Base-by-base conservation (phyloP, 2,329 filamentous ascomycete species). In the Byssoonygena ceratinophila region DNA sequence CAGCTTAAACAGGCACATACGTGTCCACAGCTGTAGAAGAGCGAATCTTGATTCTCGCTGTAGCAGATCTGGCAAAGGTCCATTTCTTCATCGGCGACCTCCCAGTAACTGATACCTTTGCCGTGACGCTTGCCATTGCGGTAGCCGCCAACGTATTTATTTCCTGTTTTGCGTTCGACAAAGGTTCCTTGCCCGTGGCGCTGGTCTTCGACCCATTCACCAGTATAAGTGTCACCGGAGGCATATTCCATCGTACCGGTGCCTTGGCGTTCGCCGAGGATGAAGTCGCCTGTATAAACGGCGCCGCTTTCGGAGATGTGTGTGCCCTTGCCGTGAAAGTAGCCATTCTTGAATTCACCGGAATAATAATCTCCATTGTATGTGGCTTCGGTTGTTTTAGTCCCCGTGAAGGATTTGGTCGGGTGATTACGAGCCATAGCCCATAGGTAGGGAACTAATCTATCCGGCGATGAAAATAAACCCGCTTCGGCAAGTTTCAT, bases 1-100 rank as follows among this genome's bases (percentile, higher is more conserved):
- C 80, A 83, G n/a, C 67, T 68, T 53, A 78, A 66, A 57, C 80
- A 83, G 2, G 79, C 76, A 43, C 80, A 76, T 16, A 83, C 77
- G 60, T 83, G 80, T 0, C 80, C 80, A 57, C 80, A 83, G 57
- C 80, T 77, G 58, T 78, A 79, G 62, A 83, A 82, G 5, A 79
- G 72, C 3, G 78, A 76, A 55, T 80, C 76, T 51, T 79, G 76
- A 39, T 75, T 74, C 41, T 76, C 74, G n/a, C 76, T 74, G 64
- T 77, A 83, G 68, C 80, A 83, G 53, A 83, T 82, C 53, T 77
- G 73, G 61, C 80, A 83, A 4, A 78, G 62, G 43, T 75, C 71
- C 64, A 76, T 74, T 56, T 80, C 77, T 53, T 82, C 79, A 51
- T 82, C 78, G 1, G 79, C 80, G 23, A 78, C 75, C 59, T 79